These are phyloP conservation scores for Cyclotella baltica DNA, from an alignment of 108 stramenopile species.

Conservation along the genomic window DNA sequence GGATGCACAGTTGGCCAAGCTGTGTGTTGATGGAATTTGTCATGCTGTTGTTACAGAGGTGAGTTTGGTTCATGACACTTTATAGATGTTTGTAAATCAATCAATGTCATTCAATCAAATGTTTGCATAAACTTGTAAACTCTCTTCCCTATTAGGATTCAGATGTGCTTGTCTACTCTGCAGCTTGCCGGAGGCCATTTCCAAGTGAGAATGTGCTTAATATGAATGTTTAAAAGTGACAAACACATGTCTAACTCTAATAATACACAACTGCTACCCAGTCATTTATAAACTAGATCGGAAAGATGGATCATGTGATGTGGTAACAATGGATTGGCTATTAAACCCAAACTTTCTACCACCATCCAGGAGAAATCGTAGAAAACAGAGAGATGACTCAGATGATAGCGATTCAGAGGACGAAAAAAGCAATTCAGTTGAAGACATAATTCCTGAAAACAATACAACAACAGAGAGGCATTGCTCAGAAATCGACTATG, in stretches of 20 bases:
- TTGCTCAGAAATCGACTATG: conserved; percentile 32
- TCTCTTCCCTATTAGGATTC: conserved; percentile 55
- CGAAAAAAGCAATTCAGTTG: not conserved
- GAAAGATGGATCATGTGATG: conserved; percentile 73
- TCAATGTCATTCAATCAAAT: not conserved
- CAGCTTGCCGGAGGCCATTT: conserved; percentile 60
- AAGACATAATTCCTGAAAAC: not conserved
- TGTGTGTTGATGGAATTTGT: conserved; percentile 77
- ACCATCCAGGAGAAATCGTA: conserved; percentile 3
- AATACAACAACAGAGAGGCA: conserved; percentile 6
- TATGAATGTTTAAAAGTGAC: not conserved
- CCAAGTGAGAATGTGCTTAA: conserved; percentile 39
- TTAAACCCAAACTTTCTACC: conserved; percentile 48
- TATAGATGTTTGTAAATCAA: not conserved
- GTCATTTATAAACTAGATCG: conserved; percentile 87
- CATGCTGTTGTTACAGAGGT: conserved; percentile 93
- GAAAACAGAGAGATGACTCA: conserved; percentile 8
- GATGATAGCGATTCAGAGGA: not conserved
- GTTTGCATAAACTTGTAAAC: not conserved
- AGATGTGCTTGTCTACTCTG: conserved; percentile 85
- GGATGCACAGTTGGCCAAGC: conserved; percentile 93
- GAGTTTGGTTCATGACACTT: not conserved
- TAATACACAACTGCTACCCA: not conserved
- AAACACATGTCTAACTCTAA: not conserved
- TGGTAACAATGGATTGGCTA: conserved; percentile 84